Base-by-base conservation (phyloP, 345 rosid species). In the Erodium maritimum region DNA sequence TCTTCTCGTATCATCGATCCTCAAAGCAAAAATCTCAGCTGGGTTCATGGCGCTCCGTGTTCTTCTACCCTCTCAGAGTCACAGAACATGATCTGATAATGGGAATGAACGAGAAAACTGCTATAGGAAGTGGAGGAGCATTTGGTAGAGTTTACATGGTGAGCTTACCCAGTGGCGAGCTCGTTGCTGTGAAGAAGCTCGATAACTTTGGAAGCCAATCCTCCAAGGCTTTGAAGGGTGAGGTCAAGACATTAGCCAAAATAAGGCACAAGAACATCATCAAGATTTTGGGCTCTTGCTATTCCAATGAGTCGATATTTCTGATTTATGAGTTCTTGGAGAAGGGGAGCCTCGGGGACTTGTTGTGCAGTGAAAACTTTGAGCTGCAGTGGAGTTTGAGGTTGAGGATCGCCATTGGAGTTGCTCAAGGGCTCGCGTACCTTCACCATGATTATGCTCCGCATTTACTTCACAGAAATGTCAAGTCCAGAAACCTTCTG, bases 231-330 rank as follows among this genome's bases (percentile, higher is more conserved):
- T 61, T 91, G 67, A 91, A 82, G 73, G 72, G 82, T 52, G 95
- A 84, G 69, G 79, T 88, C 72, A 91, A 87, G 90, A 85, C 78
- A 65, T 59, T 91, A 52, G 96, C 90, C 57, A 87, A 87, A 79
- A 83, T 81, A 50, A 73, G 94, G 70, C 91, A 90, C 55, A 90
- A 82, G 85, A 90, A 81, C 80, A 75, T 83, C 24, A 69, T 72
- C 12, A 83, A 81, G 70, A 62, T 90, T 73, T 87, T 90, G 52
- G 97, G 97, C 16, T 85, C 82, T 66, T 90, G 82, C 78, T 73
- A 83, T 77, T 88, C 91, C 0, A 86, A 85, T 20, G 91, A 80
- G 64, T 75, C 83, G 0, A 72, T 91, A 60, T 80, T 88, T 73
- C 75, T 88, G 64, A 85, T 91, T 59, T 86, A 79, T 54, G 95